Evolutionary conservation across 257 asterid species (phyloP), one percentile per base, ranked within the genome.

Genomic region (Penstemon newberryi): DNA sequence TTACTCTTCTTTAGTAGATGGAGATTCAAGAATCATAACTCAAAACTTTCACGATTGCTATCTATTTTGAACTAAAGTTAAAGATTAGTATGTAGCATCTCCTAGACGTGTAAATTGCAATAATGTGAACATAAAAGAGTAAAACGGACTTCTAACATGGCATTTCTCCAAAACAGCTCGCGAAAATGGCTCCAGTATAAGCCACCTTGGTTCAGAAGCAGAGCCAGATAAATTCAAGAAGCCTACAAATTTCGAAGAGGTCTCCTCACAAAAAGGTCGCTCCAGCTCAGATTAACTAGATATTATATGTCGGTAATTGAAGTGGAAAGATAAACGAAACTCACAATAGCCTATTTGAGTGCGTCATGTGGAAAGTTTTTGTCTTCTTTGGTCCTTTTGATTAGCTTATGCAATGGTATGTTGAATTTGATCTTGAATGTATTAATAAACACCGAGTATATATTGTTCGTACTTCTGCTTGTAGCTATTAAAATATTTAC

Each of bases 191-290:
- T 59, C 36, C 60, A 9, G 7, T 7, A 0, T 2, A 38, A 65
- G 33, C 33, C 25, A 25, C 18, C 8, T 50, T 47, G 4, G 7
- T 42, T 18, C n/a, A 57, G 15, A 33, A 45, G 46, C 37, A 37
- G 49, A 42, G 45, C 53, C 37, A 59, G 39, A 73, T 41, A 15
- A 51, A 36, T 73, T 47, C 50, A 67, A 54, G 33, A 67, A 54
- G 33, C 2, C 2, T 1, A 25, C 33, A 25, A 25, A 25, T 25
- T 25, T 25, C 33, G 33, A 25, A 25, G 33, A 25, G 33, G 33
- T 25, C 2, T 25, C 33, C 33, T 25, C 33, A 25, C 33, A 25
- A 25, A 15, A 25, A 37, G 57, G 15, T 60, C 40, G 42, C 42
- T 18, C 11, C 44, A 8, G 43, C 58, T 64, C 43, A 12, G 38